Conservation (phyloP, 768 basidiomycete genomes). For the Roridomyces roridus region DNA sequence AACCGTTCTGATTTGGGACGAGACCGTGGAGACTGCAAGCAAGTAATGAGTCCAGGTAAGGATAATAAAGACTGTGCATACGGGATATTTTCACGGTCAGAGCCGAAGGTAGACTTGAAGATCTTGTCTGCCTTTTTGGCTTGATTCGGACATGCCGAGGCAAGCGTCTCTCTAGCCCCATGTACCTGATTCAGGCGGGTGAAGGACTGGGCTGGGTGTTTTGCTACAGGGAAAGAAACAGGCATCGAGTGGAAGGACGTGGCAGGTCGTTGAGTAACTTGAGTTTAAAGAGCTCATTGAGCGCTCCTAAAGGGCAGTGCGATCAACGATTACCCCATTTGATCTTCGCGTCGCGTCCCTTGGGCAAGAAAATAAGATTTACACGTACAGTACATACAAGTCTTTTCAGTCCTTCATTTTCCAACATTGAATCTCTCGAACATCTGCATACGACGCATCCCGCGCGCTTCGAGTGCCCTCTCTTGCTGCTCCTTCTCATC, state of each 20-base stretch:
- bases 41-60: not conserved
- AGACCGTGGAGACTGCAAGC: not conserved
- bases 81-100: not conserved
- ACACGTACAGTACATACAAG: no score
- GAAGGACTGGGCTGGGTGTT: conserved; percentile 2
- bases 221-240: conserved; percentile 13
- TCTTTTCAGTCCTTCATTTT: no score
- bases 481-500: not conserved
- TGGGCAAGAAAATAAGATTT: no score
- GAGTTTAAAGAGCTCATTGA: no score
- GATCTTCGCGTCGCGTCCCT: no score
- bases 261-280: no score
- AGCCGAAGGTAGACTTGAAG: conserved; percentile 2
- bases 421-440: no score
- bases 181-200: no score
- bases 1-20: not conserved
- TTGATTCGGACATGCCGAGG: not conserved
- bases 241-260: conserved; percentile 9
- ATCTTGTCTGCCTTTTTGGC: conserved; percentile 1
- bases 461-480: not conserved
- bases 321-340: no score
- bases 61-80: not conserved
- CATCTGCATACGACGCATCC: not conserved
- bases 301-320: no score
- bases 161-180: not conserved